These are phyloP conservation scores for Pythium grandisporangium DNA, from an alignment of 352 stramenopile species.

Conservation along the genomic window DNA sequence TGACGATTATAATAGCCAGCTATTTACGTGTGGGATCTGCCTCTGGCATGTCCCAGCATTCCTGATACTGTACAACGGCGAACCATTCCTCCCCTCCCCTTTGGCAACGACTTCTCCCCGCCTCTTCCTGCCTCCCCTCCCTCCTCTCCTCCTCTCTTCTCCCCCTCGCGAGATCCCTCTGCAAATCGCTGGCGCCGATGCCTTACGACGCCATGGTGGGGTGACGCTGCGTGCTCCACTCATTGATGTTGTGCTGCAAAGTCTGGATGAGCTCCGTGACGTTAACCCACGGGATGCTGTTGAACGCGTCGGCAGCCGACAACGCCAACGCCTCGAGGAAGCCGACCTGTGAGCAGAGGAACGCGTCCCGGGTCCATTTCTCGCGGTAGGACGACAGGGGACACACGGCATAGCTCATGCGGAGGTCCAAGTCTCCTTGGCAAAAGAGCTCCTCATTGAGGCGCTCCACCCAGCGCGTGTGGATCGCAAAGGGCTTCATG, in stretches of 20 bases:
- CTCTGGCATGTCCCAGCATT: too few species aligned
- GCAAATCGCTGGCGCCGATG: too few species aligned
- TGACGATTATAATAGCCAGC: too few species aligned
- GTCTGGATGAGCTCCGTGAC: slow-evolving; percentile 37
- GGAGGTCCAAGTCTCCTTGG: slow-evolving; percentile 56
- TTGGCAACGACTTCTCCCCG: too few species aligned
- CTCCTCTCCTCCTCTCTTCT: too few species aligned
- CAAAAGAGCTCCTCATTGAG: slow-evolving; percentile 66
- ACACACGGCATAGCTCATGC: slow-evolving; percentile 22
- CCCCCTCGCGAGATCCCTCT: too few species aligned
- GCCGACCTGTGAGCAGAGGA: slow-evolving; percentile 43
- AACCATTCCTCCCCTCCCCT: too few species aligned
- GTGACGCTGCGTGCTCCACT: slow-evolving; percentile 32
- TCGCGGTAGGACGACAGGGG: slow-evolving; percentile 47
- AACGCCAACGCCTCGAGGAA: slow-evolving; percentile 52
- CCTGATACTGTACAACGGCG: too few species aligned
- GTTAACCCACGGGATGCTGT: slow-evolving; percentile 55
- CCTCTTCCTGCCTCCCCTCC: too few species aligned
- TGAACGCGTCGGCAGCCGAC: slow-evolving; percentile 40
- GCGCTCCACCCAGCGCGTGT: slow-evolving; percentile 66
- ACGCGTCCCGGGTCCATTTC: slow-evolving; percentile 33
- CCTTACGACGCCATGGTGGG: not conserved
- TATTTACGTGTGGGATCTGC: too few species aligned
- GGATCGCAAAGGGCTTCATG: slow-evolving; percentile 71
- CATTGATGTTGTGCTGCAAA: slow-evolving; percentile 45